These are phyloP conservation scores for Primulina tabacum DNA, from an alignment of 257 asterid species.

Conservation along the genomic window DNA sequence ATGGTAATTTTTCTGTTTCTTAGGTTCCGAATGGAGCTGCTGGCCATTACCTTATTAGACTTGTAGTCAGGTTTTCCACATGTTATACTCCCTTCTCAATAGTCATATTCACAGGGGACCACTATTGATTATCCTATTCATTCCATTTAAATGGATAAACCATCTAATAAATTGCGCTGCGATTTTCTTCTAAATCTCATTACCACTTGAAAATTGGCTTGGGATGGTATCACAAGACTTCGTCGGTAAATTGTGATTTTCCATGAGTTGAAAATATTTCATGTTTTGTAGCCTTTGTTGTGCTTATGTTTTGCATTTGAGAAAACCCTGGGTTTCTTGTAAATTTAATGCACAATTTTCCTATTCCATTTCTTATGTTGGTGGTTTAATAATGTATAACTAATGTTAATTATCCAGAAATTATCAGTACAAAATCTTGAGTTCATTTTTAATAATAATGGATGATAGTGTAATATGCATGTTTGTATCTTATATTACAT, in stretches of 20 bases:
- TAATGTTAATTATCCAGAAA: not conserved
- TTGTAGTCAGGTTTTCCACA: slow-evolving; percentile 69
- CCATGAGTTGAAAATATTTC: not conserved
- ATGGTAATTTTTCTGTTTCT: slow-evolving; percentile 27
- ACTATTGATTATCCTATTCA: slow-evolving; percentile 4
- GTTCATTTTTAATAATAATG: no score
- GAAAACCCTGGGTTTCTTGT: slow-evolving; percentile 4
- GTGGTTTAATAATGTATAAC: not conserved
- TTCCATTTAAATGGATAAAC: slow-evolving; percentile 12
- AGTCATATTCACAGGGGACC: not conserved
- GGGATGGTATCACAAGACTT: slow-evolving; percentile 8
- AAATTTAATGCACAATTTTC: not conserved
- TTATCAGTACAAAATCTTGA: not conserved
- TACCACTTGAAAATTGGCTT: slow-evolving; percentile 1
- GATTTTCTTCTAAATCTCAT: slow-evolving; percentile 1
- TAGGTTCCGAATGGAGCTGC: slow-evolving; percentile 99
- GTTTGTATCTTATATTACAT: not conserved
- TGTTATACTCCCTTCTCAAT: slow-evolving; percentile 14
- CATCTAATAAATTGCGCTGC: slow-evolving; percentile 6
- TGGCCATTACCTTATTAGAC: slow-evolving; percentile 97
- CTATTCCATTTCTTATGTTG: not conserved
- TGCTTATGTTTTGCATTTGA: slow-evolving; percentile 9
- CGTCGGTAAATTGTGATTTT: slow-evolving; percentile 12
- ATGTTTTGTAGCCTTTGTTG: not conserved
- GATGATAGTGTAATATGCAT: not conserved